A percentile compares a stretch with the other conserved stretches of the same genome.
Evolutionary conservation across 2,329 filamentous ascomycete genomes (phyloP).

Genomic region (Alternaria triticimaculans): DNA sequence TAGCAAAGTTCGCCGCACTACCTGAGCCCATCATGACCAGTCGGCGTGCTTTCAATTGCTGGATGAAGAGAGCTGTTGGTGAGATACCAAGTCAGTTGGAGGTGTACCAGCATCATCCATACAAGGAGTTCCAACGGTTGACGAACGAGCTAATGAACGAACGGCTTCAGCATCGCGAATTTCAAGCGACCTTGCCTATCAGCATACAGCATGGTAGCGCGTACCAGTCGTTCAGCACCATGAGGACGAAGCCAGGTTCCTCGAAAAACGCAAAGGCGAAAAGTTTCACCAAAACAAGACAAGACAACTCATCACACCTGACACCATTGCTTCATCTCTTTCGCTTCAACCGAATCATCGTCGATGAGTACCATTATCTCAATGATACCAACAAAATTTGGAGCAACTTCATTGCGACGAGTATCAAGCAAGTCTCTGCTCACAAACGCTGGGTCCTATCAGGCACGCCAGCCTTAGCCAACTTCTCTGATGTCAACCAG

Average conservation of each 20-base stretch:
- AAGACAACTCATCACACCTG: not conserved
- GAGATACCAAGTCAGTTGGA: constrained; percentile 54
- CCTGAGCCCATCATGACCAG: constrained; percentile 45
- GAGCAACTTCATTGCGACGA: constrained; percentile 34
- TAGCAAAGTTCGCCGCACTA: constrained; percentile 60
- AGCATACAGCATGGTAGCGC: constrained; percentile 47
- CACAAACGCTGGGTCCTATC: constrained; percentile 68
- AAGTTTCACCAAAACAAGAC: too few species aligned
- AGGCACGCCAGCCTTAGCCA: constrained; percentile 65
- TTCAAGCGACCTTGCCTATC: constrained; percentile 48
- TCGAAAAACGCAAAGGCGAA: constrained; percentile 13
- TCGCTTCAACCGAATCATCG: constrained; percentile 64
- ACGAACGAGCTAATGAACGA: constrained; percentile 29
- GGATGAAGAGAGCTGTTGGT: constrained; percentile 57
- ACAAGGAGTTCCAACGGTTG: constrained; percentile 35
- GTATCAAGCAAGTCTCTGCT: constrained; percentile 56
- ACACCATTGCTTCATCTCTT: constrained; percentile 63
- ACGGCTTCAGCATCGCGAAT: constrained; percentile 42
- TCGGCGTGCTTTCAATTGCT: constrained; percentile 60
- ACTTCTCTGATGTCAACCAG: constrained; percentile 65
- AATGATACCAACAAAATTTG: constrained; percentile 45
- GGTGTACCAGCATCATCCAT: constrained; percentile 41
- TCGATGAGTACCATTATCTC: constrained; percentile 70
- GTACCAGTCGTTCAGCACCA: too few species aligned
- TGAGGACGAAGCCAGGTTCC: too few species aligned